Base-by-base conservation (phyloP, 306 rosid genomes). In the Begonia peltatifolia region DNA sequence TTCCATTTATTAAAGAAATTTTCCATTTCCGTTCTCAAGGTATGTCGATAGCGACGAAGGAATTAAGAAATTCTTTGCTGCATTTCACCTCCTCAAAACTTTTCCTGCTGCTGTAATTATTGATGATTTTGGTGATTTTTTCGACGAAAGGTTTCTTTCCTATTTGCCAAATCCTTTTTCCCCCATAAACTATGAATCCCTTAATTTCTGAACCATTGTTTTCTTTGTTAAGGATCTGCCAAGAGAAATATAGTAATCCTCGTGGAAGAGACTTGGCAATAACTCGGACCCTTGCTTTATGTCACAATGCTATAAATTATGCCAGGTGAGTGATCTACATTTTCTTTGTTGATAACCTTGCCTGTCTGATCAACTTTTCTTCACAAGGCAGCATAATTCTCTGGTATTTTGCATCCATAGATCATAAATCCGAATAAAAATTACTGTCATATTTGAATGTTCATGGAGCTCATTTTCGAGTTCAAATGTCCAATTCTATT, bases 231-330 rank as follows among this genome's bases (percentile, higher is more conserved):
- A 89, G 95, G 79, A 74, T 64, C 42, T 82, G 95, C 82, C 87
- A 80, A 53, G 82, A 83, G 53, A 80, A 77, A 38, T 83, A 78
- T 52, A 65, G 70, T 35, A 78, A 75, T 64, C 71, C 78, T 14
- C 87, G 95, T 0, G 95, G 94, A 30, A 72, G 85, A 71, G 95
- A 85, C 71, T 43, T 90, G 52, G 94, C 95, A 48, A 85, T 90
- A 90, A 79, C 80, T 70, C 72, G 94, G 74, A 80, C 69, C 47
- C 75, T 89, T 12, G 95, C 97, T 57, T 73, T 89, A 60, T 80
- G 97, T 63, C 77, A 74, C 61, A 80, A 76, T 71, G 94, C 97
- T 63, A 51, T 89, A 17, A 47, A 59, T 52, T 80, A 63, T 61
- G 90, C 90, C 14, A 89, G 80, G 97, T 85, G 68, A 72, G 94